These are phyloP conservation scores for Gynochthodes officinalis DNA, from an alignment of 257 asterid genomes.

Conservation along the genomic window DNA sequence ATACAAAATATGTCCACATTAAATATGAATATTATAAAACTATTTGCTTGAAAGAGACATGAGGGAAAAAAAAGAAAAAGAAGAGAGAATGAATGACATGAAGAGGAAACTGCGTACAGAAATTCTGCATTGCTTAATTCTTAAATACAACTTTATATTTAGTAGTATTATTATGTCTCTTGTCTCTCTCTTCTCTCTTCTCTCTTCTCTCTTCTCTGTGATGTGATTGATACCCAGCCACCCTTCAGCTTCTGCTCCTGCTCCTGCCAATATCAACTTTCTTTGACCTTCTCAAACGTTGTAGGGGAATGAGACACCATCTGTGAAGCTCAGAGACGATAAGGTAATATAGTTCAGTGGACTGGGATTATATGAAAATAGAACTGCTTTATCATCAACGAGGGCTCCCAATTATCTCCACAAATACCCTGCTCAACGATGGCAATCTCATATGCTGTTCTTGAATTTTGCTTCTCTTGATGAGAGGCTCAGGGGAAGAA, in stretches of 20 bases:
- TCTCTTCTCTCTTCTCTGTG: no score
- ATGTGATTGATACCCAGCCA: no score
- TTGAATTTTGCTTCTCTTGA: constrained; percentile 53
- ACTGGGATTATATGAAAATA: no score
- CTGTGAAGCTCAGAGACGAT: no score
- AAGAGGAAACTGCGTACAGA: constrained; percentile 15
- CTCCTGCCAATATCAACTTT: constrained; percentile 19
- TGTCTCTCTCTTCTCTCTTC: constrained; percentile 11
- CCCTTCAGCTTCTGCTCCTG: no score
- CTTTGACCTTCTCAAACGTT: no score
- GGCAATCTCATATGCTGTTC: constrained; percentile 55
- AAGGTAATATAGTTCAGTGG: no score
- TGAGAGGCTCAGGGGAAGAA: constrained; percentile 26
- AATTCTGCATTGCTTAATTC: constrained; percentile 13
- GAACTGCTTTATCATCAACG: constrained; percentile 19
- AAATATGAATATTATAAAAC: no score
- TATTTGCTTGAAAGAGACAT: constrained; percentile 25
- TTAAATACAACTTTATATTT: no score
- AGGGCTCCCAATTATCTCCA: constrained; percentile 54
- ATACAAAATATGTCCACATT: constrained; percentile 23
- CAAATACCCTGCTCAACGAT: constrained; percentile 50
- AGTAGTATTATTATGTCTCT: constrained; percentile 3
- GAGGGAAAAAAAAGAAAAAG: no score
- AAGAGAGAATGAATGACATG: constrained; percentile 14
- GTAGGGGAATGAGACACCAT: no score